Conservation (phyloP, 257 asterid genomes). For the Przewalskia tangutica region DNA sequence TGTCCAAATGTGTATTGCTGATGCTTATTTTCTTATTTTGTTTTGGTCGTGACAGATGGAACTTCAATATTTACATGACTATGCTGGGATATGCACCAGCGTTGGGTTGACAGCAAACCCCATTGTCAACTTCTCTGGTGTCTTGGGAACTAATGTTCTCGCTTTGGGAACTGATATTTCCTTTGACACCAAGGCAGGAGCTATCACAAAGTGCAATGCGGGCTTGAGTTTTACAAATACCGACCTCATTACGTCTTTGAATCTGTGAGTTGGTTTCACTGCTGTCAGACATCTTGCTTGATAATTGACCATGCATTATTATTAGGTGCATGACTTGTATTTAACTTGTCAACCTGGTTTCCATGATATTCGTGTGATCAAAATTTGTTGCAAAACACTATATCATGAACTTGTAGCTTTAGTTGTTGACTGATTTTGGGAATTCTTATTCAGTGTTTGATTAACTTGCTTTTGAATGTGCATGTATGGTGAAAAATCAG, state of each 20-base stretch:
- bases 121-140: constrained; percentile 3
- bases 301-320: neutral
- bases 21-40: neutral
- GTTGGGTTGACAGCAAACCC: constrained; percentile 2
- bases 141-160: neutral
- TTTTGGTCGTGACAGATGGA: neutral
- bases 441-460: neutral
- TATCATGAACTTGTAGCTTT: neutral
- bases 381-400: neutral
- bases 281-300: neutral
- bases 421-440: neutral
- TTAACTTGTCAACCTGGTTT: neutral
- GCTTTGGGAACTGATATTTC: constrained; percentile 3
- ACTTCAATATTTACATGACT: neutral
- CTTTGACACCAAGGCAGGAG: neutral
- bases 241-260: neutral
- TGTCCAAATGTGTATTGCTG: neutral
- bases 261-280: neutral
- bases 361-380: no score
- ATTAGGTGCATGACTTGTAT: neutral
- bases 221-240: constrained; percentile 1
- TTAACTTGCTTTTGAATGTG: neutral
- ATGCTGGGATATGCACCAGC: constrained; percentile 3
- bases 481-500: neutral
- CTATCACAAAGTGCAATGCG: constrained; percentile 5